Evolutionary conservation across 306 rosid genomes (phyloP).

Genomic region (Vicia faba): DNA sequence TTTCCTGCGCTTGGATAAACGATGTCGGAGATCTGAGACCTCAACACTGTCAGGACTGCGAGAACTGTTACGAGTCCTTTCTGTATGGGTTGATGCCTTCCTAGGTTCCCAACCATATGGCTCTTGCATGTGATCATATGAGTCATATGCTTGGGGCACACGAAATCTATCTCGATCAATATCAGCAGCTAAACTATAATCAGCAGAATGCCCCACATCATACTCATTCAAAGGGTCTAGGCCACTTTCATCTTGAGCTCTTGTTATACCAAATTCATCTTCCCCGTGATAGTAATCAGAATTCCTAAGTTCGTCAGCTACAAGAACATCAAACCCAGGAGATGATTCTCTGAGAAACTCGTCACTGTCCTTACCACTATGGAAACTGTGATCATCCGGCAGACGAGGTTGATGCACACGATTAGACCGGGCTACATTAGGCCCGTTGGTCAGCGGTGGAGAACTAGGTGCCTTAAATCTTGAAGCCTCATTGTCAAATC

Average conservation of each 20-base stretch:
- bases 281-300: conserved; percentile 77
- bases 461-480: conserved; percentile 46
- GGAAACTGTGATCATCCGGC: conserved; percentile 69
- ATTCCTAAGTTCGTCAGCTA: conserved; percentile 84
- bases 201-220: conserved; percentile 63
- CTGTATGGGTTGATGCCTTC: conserved; percentile 60
- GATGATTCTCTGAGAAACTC: conserved; percentile 91
- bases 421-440: conserved; percentile 43
- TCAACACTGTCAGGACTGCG: conserved; percentile 69
- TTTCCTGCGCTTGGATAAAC: conserved; percentile 77
- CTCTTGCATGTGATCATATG: conserved; percentile 72
- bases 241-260: conserved; percentile 73
- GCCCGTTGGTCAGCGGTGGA: conserved; percentile 55
- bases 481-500: conserved; percentile 54
- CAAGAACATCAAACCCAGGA: conserved; percentile 99
- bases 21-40: conserved; percentile 76
- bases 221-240: conserved; percentile 69
- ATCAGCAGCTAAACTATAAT: conserved; percentile 66
- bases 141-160: conserved; percentile 57
- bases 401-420: conserved; percentile 55
- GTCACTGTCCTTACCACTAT: conserved; percentile 82
- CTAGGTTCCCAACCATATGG: conserved; percentile 76
- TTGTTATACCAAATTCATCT: conserved; percentile 66
- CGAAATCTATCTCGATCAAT: conserved; percentile 64
- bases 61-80: conserved; percentile 63